Evolutionary conservation across 257 asterid genomes (phyloP), one percentile per base, ranked within the genome.

Genomic region (Solanum etuberosum): DNA sequence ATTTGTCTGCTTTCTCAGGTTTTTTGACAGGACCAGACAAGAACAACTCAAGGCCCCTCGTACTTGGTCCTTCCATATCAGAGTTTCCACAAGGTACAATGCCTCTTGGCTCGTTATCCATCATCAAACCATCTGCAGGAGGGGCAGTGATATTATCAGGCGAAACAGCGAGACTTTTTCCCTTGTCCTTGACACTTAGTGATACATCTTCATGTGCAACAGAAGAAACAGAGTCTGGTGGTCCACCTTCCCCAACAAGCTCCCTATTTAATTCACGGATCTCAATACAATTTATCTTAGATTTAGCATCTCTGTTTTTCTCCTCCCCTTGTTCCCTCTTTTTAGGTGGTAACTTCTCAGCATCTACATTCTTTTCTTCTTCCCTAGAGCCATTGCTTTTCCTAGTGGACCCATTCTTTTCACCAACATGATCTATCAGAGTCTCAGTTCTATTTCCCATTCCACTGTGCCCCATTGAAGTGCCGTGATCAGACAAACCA

Each of bases 31-130:
- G 99, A 92, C 92, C 94, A 42, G 91, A 74, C 40, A 94, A 91
- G 96, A 97, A 93, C 89, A 96, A 92, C 70, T 96, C 96, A 87
- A 94, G 94, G 70, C 99, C 96, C 90, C 92, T 91, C 54, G 93
- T 89, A 87, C 96, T 93, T 72, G 97, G 95, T 85, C 95, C 97
- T 92, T 95, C 98, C 80, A 81, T 87, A 80, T 91, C 96, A 89
- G 88, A 25, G 91, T 93, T 96, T 61, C 88, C 90, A 89, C 87
- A 90, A 86, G 89, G 84, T 77, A 43, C 83, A 32, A 89, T 87
- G 59, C 90, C 90, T 78, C 87, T 90, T 61, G 91, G 87, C 74
- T 91, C 94, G 85, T 89, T 86, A 87, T 92, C 95, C 76, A 86
- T 87, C 92, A 87, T 92, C 89, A 90, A 86, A 89, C 86, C 90